Conservation (phyloP, 306 rosid species). For the Vigna mungo region DNA sequence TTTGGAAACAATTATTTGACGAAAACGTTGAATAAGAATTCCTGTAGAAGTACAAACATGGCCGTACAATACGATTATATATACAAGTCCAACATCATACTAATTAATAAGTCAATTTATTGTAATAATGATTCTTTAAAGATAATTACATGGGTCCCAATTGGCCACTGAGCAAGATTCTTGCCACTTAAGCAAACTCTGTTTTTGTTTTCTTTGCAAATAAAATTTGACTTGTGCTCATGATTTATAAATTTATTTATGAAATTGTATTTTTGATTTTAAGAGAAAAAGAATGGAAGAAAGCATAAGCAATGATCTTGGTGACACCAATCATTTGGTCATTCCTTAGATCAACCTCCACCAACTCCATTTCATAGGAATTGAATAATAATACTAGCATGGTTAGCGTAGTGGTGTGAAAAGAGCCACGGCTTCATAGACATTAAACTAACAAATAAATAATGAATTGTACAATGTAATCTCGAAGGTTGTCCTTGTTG, state of each 20-base stretch:
- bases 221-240: neutral
- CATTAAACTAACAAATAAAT: neutral
- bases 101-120: neutral
- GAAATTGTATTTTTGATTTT: neutral
- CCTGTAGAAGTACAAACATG: neutral
- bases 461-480: neutral
- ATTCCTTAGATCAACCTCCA: constrained; percentile 46
- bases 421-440: neutral
- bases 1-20: neutral
- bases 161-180: constrained; percentile 8
- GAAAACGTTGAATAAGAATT: neutral
- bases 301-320: constrained; percentile 12
- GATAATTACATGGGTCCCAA: neutral
- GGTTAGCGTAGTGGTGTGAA: constrained; percentile 26
- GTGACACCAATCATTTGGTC: constrained; percentile 46
- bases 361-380: constrained; percentile 31
- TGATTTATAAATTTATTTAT: neutral
- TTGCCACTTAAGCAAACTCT: constrained; percentile 14
- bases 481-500: constrained; percentile 30
- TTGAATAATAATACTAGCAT: constrained; percentile 1
- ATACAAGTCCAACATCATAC: neutral
- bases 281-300: neutral
- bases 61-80: neutral
- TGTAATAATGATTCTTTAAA: no score
- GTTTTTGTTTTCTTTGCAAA: neutral